Evolutionary conservation across 495 filamentous ascomycete genomes (phyloP).

Genomic region (Rusavskia elegans): DNA sequence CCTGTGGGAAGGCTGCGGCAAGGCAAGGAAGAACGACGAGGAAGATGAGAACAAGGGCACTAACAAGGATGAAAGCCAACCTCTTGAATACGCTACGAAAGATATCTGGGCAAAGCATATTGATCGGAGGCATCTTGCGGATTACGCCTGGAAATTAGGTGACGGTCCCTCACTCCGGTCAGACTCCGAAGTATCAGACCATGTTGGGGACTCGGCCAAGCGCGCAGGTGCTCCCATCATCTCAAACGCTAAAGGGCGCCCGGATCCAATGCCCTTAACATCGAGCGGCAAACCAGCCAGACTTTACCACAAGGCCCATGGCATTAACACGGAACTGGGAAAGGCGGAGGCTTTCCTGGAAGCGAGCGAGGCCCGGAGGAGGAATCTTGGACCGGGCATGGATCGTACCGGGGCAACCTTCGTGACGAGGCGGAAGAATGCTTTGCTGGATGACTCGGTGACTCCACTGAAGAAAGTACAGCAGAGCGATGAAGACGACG

Average conservation of each 20-base stretch:
- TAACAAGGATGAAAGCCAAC: constrained; percentile 10
- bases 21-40: constrained; percentile 1
- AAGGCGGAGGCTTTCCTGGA: constrained; percentile 24
- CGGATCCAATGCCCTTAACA: constrained; percentile 7
- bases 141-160: constrained; percentile 46
- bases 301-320: constrained; percentile 25
- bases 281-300: constrained; percentile 18
- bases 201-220: constrained; percentile 1
- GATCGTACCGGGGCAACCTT: constrained; percentile 29
- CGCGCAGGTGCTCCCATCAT: neutral
- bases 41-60: constrained; percentile 13
- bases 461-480: neutral
- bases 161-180: constrained; percentile 37
- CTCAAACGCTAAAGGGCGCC: neutral
- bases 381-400: constrained; percentile 29
- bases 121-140: constrained; percentile 38
- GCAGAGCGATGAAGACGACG: neutral
- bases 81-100: constrained; percentile 17
- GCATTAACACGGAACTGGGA: constrained; percentile 20
- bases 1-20: constrained; percentile 30
- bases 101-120: constrained; percentile 43
- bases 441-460: constrained; percentile 19
- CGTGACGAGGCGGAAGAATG: constrained; percentile 22
- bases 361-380: constrained; percentile 27
- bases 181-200: constrained; percentile 7